Evolutionary conservation across 78 protist genomes (phyloP).

Genomic region (Dictyostelium capitatum): DNA sequence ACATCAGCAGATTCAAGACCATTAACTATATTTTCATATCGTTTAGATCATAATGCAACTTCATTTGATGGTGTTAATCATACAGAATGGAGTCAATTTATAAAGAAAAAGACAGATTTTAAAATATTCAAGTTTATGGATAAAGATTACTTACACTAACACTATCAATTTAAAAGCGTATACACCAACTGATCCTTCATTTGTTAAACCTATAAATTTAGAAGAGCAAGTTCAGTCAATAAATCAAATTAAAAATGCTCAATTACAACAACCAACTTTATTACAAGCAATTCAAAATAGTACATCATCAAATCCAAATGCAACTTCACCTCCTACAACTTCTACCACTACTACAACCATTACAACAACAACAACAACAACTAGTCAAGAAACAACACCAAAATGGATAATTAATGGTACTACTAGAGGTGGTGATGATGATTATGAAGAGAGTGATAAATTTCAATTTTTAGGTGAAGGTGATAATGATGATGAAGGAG

Average conservation of each 20-base stretch:
- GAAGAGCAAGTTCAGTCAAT: too few species aligned
- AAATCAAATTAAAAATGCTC: too few species aligned
- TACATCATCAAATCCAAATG: too few species aligned
- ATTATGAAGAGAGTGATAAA: background rate
- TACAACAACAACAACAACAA: too few species aligned
- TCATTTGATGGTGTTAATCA: background rate
- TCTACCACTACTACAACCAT: too few species aligned
- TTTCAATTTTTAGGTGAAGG: background rate
- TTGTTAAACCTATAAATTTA: too few species aligned
- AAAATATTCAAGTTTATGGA: constrained; percentile 8
- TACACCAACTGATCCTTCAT: too few species aligned
- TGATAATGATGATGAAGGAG: background rate
- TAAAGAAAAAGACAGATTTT: background rate
- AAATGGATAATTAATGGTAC: background rate
- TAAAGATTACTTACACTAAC: background rate
- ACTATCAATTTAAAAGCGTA: background rate
- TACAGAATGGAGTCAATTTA: background rate
- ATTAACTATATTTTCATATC: background rate
- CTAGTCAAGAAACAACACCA: too few species aligned
- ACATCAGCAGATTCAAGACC: background rate
- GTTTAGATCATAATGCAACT: background rate
- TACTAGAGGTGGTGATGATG: too few species aligned
- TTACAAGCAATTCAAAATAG: too few species aligned
- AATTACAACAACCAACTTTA: too few species aligned
- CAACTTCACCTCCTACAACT: too few species aligned